Evolutionary conservation across 805 yeast genomes (phyloP), one percentile per base, ranked within the genome.

Genomic region (Candida argentea): DNA sequence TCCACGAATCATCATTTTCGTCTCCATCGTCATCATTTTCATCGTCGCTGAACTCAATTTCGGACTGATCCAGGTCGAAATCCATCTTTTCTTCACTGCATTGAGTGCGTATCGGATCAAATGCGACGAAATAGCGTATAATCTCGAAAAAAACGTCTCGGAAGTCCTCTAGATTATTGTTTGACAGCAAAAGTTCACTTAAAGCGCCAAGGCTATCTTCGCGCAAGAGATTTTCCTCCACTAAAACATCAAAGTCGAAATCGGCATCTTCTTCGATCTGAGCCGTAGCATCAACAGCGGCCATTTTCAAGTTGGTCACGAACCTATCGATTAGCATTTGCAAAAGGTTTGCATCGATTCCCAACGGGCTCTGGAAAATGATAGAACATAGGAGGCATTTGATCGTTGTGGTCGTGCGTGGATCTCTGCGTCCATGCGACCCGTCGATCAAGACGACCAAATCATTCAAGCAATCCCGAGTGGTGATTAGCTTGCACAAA

Each of bases 1-100:
- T 76, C 80, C 87, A 76, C 2, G 78, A 65, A 6, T 59, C 52
- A 6, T 58, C 64, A 29, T 61, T 62, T 29, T 50, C 50, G 24
- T 57, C 60, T 29, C 58, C 61, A 30, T 69, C 78, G 12, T 44
- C 48, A 14, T 57, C 57, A 16, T 62, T 70, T 7, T 69, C 76
- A n/a, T 57, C 67, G n/a, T 64, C 69, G 16, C 50, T 44, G 32
- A 50, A 49, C 16, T 28, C 36, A 9, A 35, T 33, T n/a, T 37
- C 39, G 16, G 34, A 36, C 3, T 38, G 40, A 11, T 35, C 36
- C 14, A 29, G 30, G 12, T 33, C 38, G 27, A 22, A 40, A 25
- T 26, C 48, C 40, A 25, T 48, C 11, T 52, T 55, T 11, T 55
- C 65, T 2, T 50, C 55, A 3, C 43, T 31, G 12, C 28, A 36